Conservation (phyloP, 2,329 filamentous ascomycete genomes). For the Beauveria sp. region DNA sequence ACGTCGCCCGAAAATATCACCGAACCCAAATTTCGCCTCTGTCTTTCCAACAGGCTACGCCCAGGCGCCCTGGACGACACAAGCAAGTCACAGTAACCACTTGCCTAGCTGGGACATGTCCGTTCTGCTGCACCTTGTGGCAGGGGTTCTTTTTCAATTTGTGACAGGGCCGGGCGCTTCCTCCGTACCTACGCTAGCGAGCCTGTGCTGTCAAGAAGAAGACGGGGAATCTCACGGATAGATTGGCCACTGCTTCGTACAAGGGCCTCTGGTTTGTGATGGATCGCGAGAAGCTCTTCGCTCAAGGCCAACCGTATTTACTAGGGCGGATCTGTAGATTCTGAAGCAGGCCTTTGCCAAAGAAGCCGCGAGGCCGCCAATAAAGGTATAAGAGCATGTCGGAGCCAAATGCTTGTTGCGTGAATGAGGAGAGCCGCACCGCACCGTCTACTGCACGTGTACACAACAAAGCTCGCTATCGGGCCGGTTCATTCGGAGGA, state of each 20-base stretch:
- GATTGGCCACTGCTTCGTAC: no score
- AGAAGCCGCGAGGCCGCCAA: not conserved
- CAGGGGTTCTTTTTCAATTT: not conserved
- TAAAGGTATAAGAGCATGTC: not conserved
- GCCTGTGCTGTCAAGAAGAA: not conserved
- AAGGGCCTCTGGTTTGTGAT: not conserved
- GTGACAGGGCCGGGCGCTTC: conserved; percentile 5
- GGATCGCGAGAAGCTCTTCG: not conserved
- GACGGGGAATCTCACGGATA: not conserved
- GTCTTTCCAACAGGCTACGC: not conserved
- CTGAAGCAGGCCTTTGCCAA: not conserved
- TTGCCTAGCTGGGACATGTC: conserved; percentile 1
- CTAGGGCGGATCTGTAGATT: not conserved
- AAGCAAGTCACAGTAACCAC: conserved; percentile 9
- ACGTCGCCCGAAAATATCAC: conserved; percentile 8
- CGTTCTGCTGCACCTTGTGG: not conserved
- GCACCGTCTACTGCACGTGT: not conserved
- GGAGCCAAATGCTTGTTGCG: not conserved
- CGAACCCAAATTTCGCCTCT: not conserved
- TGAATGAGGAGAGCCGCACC: not conserved
- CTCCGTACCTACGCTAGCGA: not conserved
- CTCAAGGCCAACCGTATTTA: not conserved
- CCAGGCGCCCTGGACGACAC: not conserved
- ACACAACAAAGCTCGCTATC: conserved; percentile 1
- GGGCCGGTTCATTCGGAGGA: conserved; percentile 6